phyloP scores from a whole-genome alignment of 305 asterid species.

The Stenogyne calaminthoides region DNA sequence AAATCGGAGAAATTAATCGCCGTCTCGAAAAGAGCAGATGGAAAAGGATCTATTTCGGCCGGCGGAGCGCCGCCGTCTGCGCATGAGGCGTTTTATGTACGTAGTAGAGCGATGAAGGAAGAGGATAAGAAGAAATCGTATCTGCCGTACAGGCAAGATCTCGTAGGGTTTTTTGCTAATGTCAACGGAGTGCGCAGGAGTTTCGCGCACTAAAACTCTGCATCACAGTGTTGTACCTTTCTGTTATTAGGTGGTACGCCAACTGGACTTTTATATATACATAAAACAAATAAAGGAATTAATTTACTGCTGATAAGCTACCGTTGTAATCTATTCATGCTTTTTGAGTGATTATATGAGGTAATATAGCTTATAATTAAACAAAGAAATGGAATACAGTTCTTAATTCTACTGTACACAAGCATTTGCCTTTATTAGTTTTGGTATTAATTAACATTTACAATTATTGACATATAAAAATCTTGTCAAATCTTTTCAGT shows the following conservation, averaged over 20 bases:
- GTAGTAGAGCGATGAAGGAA: slow-evolving; percentile 61
- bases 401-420: no score
- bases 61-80: slow-evolving; percentile 43
- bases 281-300: neutral
- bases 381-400: no score
- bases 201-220: slow-evolving; percentile 35
- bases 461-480: no score
- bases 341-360: neutral
- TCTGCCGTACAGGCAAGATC: slow-evolving; percentile 75
- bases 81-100: slow-evolving; percentile 66
- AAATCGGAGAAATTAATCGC: slow-evolving; percentile 24
- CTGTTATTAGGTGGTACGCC: slow-evolving; percentile 27
- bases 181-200: slow-evolving; percentile 50
- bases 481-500: no score
- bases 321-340: slow-evolving; percentile 14
- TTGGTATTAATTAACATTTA: no score
- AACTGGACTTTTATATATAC: neutral
- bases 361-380: neutral
- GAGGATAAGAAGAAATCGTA: slow-evolving; percentile 76
- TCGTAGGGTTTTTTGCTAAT: slow-evolving; percentile 69
- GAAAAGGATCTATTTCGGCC: slow-evolving; percentile 9
- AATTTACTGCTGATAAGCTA: neutral
- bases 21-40: slow-evolving; percentile 17
- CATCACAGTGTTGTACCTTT: slow-evolving; percentile 28
- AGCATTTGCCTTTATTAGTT: no score